Evolutionary conservation across 345 rosid genomes (phyloP), one percentile per base, ranked within the genome.

Genomic region (Raphanus raphanistrum): DNA sequence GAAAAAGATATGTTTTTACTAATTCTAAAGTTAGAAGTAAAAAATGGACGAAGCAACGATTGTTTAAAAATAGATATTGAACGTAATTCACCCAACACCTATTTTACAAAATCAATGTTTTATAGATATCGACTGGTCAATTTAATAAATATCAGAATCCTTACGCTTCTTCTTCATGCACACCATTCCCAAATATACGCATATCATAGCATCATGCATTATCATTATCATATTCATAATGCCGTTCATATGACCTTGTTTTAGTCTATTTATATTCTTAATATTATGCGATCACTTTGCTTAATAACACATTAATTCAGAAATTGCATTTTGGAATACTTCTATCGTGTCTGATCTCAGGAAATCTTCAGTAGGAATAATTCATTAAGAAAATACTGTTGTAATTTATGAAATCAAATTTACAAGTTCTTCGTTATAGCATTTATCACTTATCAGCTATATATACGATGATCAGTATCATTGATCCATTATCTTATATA

Each of bases 41-140:
- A 73, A 72, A 79, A 73, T 79, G 78, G 82, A 66, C 82, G 65
- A 78, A 48, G 72, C 29, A 11, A 59, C 63, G 0, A 17, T 16
- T 73, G 69, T 50, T 60, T 50, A 60, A 60, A 73, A 73, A 33
- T 67, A 67, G 77, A 60, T 67, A 8, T 67, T 79, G 58, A 68
- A 67, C 64, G 21, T 50, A 58, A 48, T 67, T 67, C 50, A 60
- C 62, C 77, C 63, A 35, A 48, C 35, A 67, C 58, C 73, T 72
- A 45, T 48, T 41, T 55, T 25, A 38, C 35, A 4, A 67, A 59
- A 48, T 15, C 17, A 67, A 1, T 66, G 77, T 72, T 60, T 72
- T 33, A 16, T 61, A 50, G 57, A 59, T 63, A 72, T 8, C 50
- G 31, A 50, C 31, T 66, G 4, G 77, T 72, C 73, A 58, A 32